Conservation (phyloP, 352 stramenopile genomes). For the Phytophthora megakarya region DNA sequence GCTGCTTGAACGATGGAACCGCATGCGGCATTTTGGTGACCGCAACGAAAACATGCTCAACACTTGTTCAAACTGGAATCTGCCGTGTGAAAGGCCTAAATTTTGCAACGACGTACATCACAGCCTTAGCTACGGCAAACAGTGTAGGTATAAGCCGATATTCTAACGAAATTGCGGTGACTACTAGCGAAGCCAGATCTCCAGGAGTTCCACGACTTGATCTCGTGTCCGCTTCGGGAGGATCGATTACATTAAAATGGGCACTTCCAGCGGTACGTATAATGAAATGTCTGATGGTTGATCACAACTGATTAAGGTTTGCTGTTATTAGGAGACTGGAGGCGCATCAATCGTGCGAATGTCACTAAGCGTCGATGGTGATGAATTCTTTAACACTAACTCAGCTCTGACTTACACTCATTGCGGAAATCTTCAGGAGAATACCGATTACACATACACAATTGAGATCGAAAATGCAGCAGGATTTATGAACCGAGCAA, state of each 20-base stretch:
- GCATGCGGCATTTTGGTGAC: slow-evolving; percentile 32
- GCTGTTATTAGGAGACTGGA: slow-evolving; percentile 39
- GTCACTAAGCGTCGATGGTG: slow-evolving; percentile 40
- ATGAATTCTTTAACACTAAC: slow-evolving; percentile 29
- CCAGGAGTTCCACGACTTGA: slow-evolving; percentile 38
- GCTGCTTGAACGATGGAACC: slow-evolving; percentile 20
- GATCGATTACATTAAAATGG: slow-evolving; percentile 45
- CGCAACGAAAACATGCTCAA: slow-evolving; percentile 20
- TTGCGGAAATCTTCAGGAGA: slow-evolving; percentile 31
- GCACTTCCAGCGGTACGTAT: slow-evolving; percentile 37
- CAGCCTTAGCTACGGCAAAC: slow-evolving; percentile 42
- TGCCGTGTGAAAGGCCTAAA: slow-evolving; percentile 40
- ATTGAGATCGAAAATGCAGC: slow-evolving; percentile 54
- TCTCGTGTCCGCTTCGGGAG: slow-evolving; percentile 28
- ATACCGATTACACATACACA: slow-evolving; percentile 41
- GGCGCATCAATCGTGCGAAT: slow-evolving; percentile 42
- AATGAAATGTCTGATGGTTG: neutral
- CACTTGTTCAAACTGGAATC: neutral
- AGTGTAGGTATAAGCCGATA: slow-evolving; percentile 36
- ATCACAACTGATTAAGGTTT: neutral
- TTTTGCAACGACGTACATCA: slow-evolving; percentile 34
- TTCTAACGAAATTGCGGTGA: slow-evolving; percentile 19
- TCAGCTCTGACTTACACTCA: slow-evolving; percentile 37
- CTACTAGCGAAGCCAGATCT: slow-evolving; percentile 22
- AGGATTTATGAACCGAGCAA: slow-evolving; percentile 32